Base-by-base conservation (phyloP, 108 stramenopile species). In the Skeletonema costatum region DNA sequence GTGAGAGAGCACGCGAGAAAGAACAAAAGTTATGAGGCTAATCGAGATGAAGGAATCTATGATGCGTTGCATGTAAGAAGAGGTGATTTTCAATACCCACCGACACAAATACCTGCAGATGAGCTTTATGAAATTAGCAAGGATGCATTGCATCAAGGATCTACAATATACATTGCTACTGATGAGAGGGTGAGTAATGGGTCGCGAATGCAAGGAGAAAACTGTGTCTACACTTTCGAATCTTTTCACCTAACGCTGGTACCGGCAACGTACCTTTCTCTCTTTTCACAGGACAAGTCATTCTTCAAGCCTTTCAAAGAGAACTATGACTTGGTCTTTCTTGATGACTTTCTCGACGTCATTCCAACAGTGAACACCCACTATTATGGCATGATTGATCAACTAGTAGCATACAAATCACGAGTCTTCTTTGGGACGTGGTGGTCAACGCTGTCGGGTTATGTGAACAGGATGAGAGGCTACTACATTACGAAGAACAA, bases 51-150 rank as follows among this genome's bases (percentile, higher is more conserved):
- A 29, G 96, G 96, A 4, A 50, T 62, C 5, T 98, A 81, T 66
- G 90, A 98, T 78, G 76, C 87, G 13, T 76, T 96, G 72, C 97
- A 98, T 80, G 87, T 98, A 9, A 88, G 97, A 58, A 85, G 89
- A 50, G 89, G 89, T 35, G 89, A 90, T 58, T 88, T 90, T 53
- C 87, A 88, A 60, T 87, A 78, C 63, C 77, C 86, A 59, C 84
- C 82, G 16, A 81, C 76, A 3, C 68, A 68, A 31, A 33, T 89
- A 7, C 73, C 77, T 5, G 86, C 85, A 1, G 83, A 89, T 6
- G 19, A 75, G 63, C 56, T 87, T 4, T 82, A 85, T 64, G 60
- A 71, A 17, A 59, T 85, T 71, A 86, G 84, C 48, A 82, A 78
- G 56, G 61, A 46, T 17, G 80, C 83, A 64, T 68, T 90, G 53